Base-by-base conservation (phyloP, 2,329 filamentous ascomycete species). In the Phyllosticta citribraziliensis region DNA sequence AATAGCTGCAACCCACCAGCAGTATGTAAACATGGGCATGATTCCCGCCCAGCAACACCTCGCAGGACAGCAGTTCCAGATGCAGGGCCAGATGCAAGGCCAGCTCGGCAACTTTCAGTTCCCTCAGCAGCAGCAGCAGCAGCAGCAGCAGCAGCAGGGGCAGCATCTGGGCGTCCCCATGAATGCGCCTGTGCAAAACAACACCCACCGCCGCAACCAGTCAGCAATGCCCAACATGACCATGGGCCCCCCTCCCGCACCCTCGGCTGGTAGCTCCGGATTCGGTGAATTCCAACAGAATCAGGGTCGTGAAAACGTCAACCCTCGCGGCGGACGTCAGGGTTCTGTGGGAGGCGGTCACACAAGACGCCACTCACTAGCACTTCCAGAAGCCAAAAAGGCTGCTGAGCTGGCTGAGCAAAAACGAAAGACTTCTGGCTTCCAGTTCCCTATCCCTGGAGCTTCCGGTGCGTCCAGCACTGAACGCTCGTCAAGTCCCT, bases 21-120 rank as follows among this genome's bases (percentile, higher is more conserved):
- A 97, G 78, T 97, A 96, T 80, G 88, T 96, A 70, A 96, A 94
- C 75, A 92, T 97, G 89, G 91, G 91, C 74, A 91, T 97, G 83
- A 87, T 97, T 70, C 88, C 88, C 67, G 88, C 89, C 58, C 88
- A 89, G 70, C 93, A 97, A 78, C 83, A 85, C 67, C 80, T 97
- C 63, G 85, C 84, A 67, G 84, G 85, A 64, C 64, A 62, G 65
- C 72, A 73, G 63, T 74, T 74, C 63, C 72, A 71, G 66, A 73
- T 73, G 58, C 52, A 69, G 80, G 80, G 87, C 78, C 87, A 87
- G 70, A 79, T 92, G 75, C 91, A 93, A 78, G 82, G 94, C 69
- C 86, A 88, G 67, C 88, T 91, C 74, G 74, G 81, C 63, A 86
- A 86, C 73, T 97, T 96, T 76, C 93, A 97, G 73, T 97, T 97